Evolutionary conservation across 129 eudicot genomes (phyloP).

Genomic region (Saussurea involucrata): DNA sequence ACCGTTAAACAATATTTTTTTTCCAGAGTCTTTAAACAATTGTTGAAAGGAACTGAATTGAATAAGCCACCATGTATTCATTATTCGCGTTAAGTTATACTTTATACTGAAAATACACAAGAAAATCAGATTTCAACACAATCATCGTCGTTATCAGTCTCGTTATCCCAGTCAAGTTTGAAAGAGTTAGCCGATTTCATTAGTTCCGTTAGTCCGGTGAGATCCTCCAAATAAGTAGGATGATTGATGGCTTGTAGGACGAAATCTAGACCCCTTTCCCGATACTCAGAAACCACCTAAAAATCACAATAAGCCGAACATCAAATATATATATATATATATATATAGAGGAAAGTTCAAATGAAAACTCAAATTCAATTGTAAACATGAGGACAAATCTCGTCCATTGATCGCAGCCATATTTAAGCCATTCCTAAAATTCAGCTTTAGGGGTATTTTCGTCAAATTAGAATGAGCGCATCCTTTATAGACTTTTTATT

Average conservation of each 20-base stretch:
- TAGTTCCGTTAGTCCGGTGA: constrained; percentile 89
- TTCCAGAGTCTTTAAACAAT: neutral
- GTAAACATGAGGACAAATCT: too few relatives aligned
- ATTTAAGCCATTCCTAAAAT: too few relatives aligned
- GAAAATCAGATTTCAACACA: constrained; percentile 59
- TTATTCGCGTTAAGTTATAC: neutral
- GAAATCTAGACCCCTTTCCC: constrained; percentile 65
- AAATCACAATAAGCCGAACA: too few relatives aligned
- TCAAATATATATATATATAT: too few relatives aligned
- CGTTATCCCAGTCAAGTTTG: constrained; percentile 76
- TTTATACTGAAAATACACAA: neutral
- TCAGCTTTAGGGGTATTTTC: too few relatives aligned
- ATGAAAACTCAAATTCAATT: too few relatives aligned
- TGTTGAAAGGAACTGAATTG: neutral
- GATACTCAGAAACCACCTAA: constrained; percentile 82
- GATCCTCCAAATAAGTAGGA: constrained; percentile 93
- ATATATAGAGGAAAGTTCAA: too few relatives aligned
- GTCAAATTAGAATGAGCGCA: too few relatives aligned
- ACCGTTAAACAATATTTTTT: neutral
- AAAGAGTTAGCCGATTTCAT: constrained; percentile 75
- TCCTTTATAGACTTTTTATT: too few relatives aligned
- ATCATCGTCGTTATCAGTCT: constrained; percentile 56
- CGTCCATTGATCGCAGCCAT: too few relatives aligned
- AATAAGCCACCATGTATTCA: neutral
- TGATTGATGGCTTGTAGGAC: constrained; percentile 80